phyloP scores from a whole-genome alignment of 164 flowering plant genomes.

The Chloranthus sessilifolius region DNA sequence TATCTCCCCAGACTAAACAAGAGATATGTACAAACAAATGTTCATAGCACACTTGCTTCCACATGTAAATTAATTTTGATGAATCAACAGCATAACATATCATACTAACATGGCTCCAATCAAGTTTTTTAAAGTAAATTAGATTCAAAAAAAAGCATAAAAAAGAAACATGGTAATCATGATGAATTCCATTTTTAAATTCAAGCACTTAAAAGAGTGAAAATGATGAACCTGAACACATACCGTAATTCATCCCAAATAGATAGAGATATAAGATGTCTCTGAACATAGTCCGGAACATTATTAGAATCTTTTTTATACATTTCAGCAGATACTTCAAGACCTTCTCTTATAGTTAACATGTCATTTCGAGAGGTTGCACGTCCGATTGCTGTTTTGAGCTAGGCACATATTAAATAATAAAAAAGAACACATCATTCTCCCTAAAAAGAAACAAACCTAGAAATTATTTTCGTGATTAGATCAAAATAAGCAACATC shows the following conservation, averaged over 20 bases:
- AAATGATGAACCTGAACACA: constrained; percentile 6
- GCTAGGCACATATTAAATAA: constrained; percentile 29
- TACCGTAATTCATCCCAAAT: constrained; percentile 96
- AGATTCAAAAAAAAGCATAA: neutral
- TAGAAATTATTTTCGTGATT: too few species aligned
- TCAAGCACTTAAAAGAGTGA: neutral
- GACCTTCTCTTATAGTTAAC: constrained; percentile 89
- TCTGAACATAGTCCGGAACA: constrained; percentile 83
- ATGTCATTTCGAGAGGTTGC: constrained; percentile 90
- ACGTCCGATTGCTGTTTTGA: constrained; percentile 89
- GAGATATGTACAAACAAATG: too few species aligned
- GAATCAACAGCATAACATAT: too few species aligned
- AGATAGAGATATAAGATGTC: constrained; percentile 83
- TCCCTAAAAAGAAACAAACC: neutral
- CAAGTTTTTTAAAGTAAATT: too few species aligned
- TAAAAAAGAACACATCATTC: neutral
- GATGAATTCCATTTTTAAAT: neutral
- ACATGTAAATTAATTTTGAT: too few species aligned
- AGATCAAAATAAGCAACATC: too few species aligned
- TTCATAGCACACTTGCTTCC: too few species aligned
- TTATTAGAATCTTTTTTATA: constrained; percentile 78
- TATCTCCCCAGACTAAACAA: too few species aligned
- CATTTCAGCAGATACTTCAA: constrained; percentile 97
- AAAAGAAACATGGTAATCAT: neutral
- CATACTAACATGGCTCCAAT: too few species aligned